A percentile compares a stretch with the other conserved stretches of the same genome.
Conservation (phyloP, 208 protist genomes). For the Trypanosomatidae sp. region DNA sequence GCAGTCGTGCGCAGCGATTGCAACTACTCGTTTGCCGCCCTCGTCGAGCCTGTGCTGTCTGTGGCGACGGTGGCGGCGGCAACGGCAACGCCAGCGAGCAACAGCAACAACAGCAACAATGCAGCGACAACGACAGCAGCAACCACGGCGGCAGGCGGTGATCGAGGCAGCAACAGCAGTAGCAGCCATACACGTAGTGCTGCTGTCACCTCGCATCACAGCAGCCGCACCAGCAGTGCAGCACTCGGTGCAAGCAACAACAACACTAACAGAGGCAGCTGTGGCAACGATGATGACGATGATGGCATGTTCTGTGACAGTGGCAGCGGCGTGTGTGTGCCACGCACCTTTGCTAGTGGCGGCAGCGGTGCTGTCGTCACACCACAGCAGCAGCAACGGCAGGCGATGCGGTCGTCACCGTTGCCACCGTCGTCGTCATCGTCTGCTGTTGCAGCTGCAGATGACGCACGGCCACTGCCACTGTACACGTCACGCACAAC, state of each 20-base stretch:
- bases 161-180: background rate
- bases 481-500: no score
- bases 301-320: no score
- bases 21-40: background rate
- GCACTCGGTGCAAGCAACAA: background rate
- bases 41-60: no score
- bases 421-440: no score
- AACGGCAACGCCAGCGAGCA: constrained; percentile 2
- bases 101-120: background rate
- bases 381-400: no score
- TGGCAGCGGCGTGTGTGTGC: no score
- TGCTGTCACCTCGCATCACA: background rate
- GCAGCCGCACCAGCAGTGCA: background rate
- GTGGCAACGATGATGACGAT: background rate
- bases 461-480: no score
- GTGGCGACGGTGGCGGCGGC: constrained; percentile 6
- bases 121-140: background rate
- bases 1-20: constrained; percentile 6
- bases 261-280: background rate
- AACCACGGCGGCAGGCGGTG: background rate
- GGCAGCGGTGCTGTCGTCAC: no score
- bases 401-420: no score
- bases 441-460: no score
- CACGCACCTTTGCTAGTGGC: no score
- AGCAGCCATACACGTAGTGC: background rate